phyloP scores from a whole-genome alignment of 352 stramenopile species.

The Pilasporangium apinafurcum region DNA sequence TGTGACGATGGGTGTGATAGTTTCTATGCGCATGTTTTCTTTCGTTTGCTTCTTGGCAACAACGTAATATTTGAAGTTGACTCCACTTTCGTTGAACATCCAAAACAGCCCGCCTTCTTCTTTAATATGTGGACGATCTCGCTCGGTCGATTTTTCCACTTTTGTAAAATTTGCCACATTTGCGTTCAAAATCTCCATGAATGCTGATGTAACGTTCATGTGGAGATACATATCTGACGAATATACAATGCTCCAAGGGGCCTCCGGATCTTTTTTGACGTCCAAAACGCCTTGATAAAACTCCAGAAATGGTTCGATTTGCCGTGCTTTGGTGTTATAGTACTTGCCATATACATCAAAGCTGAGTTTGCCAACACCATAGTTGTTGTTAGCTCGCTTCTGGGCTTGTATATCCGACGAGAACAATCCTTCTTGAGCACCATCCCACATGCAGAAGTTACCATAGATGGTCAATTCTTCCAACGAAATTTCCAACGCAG shows the following conservation, averaged over 20 bases:
- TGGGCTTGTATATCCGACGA: slow-evolving; percentile 28
- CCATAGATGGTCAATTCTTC: slow-evolving; percentile 74
- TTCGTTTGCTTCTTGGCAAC: slow-evolving; percentile 65
- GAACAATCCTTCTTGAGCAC: slow-evolving; percentile 43
- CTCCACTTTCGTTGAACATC: slow-evolving; percentile 77
- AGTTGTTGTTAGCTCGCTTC: slow-evolving; percentile 53
- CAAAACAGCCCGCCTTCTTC: slow-evolving; percentile 80
- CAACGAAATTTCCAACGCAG: slow-evolving; percentile 73
- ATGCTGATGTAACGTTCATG: slow-evolving; percentile 76
- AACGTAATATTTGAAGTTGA: slow-evolving; percentile 79
- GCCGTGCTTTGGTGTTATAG: slow-evolving; percentile 72
- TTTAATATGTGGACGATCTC: slow-evolving; percentile 69
- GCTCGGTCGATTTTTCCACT: slow-evolving; percentile 30
- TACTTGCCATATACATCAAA: slow-evolving; percentile 87
- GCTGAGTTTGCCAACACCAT: slow-evolving; percentile 64
- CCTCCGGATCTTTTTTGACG: slow-evolving; percentile 65
- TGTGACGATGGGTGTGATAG: slow-evolving; percentile 41
- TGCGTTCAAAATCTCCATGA: slow-evolving; percentile 76
- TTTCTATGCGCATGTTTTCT: slow-evolving; percentile 36
- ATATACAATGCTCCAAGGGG: slow-evolving; percentile 61
- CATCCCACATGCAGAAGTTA: slow-evolving; percentile 67
- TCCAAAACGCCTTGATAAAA: slow-evolving; percentile 78
- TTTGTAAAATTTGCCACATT: slow-evolving; percentile 65
- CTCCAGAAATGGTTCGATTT: slow-evolving; percentile 83
- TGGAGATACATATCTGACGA: slow-evolving; percentile 83